Evolutionary conservation across 169 alveolate species (phyloP).

Genomic region (Perkinsus chesapeaki): DNA sequence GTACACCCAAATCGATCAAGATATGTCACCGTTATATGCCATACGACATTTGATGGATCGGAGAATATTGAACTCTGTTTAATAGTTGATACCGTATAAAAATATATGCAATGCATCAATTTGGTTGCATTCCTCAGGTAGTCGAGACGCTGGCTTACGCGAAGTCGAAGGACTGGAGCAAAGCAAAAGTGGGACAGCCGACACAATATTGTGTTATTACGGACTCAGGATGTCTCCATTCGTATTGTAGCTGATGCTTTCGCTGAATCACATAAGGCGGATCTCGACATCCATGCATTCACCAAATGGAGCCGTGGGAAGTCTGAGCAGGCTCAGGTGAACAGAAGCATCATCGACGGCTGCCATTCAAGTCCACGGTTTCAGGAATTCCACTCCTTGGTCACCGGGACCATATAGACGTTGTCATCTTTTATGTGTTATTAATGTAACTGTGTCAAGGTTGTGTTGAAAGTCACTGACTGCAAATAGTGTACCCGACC

Average conservation of each 20-base stretch:
- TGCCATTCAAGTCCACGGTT: not conserved
- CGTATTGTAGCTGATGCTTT: not conserved
- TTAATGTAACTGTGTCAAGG: not conserved
- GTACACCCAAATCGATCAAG: no score
- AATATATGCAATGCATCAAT: no score
- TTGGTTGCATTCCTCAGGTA: not conserved
- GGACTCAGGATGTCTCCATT: not conserved
- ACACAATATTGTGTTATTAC: not conserved
- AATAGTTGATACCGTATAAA: no score
- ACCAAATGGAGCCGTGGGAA: not conserved
- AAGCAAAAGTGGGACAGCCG: not conserved
- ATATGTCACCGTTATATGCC: no score
- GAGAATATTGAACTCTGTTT: no score
- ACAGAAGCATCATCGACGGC: not conserved
- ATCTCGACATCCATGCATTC: not conserved
- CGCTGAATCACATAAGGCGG: not conserved
- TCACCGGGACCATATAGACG: not conserved
- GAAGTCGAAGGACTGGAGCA: not conserved
- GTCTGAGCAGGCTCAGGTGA: not conserved
- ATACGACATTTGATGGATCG: no score
- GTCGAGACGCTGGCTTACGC: not conserved
- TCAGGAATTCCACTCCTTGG: not conserved
- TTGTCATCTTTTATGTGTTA: not conserved
- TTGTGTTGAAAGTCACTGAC: not conserved
- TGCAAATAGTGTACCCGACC: no score